phyloP scores from a whole-genome alignment of 495 filamentous ascomycete genomes.

The Evansstolkia leycettana region DNA sequence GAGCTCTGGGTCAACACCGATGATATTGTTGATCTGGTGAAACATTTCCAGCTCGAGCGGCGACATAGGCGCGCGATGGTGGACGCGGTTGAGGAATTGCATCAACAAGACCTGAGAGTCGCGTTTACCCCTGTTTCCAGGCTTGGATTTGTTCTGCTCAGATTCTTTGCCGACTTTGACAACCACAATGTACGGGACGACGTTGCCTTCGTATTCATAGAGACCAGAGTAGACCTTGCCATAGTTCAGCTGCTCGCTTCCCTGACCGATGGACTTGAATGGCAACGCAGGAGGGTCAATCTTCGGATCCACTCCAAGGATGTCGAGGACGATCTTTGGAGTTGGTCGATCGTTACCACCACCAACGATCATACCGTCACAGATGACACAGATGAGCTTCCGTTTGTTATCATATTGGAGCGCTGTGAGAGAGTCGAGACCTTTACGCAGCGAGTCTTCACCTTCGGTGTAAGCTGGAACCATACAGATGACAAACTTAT shows the following conservation, averaged over 20 bases:
- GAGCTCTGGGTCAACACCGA: conserved; percentile 91
- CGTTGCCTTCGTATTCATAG: conserved; percentile 94
- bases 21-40: conserved; percentile 98
- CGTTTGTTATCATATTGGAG: conserved; percentile 96
- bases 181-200: conserved; percentile 89
- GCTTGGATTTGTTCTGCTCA: conserved; percentile 82
- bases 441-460: conserved; percentile 84
- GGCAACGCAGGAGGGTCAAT: conserved; percentile 88
- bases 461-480: conserved; percentile 97
- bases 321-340: conserved; percentile 93
- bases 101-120: conserved; percentile 81
- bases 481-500: conserved; percentile 98
- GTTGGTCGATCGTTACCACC: conserved; percentile 94
- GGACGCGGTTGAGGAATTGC: conserved; percentile 93
- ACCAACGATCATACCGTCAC: conserved; percentile 93
- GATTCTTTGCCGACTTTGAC: conserved; percentile 97
- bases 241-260: conserved; percentile 90
- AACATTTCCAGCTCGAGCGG: conserved; percentile 96
- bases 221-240: conserved; percentile 97
- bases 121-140: conserved; percentile 95
- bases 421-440: conserved; percentile 85
- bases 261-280: conserved; percentile 81
- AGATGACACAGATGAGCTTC: conserved; percentile 86
- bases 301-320: conserved; percentile 93
- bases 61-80: conserved; percentile 85